A percentile compares a stretch with the other conserved stretches of the same genome.
Conservation (phyloP, 129 eudicot species). For the Helichrysum umbraculigerum region DNA sequence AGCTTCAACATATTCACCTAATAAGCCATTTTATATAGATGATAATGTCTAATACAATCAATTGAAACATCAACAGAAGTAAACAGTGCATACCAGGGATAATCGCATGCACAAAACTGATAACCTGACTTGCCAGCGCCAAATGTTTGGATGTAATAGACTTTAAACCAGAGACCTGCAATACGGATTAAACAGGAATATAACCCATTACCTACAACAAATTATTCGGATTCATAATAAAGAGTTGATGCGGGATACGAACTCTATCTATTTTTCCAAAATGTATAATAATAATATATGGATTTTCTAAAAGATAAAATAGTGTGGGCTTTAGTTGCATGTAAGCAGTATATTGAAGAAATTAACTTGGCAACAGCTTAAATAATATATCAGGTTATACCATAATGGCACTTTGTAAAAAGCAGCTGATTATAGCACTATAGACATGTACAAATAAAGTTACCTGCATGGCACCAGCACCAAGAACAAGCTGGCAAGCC, state of each 20-base stretch:
- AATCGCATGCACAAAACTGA: slow-evolving; percentile 77
- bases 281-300: not conserved
- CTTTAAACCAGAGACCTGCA: slow-evolving; percentile 95
- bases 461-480: slow-evolving; percentile 99
- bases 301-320: not conserved
- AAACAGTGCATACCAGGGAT: slow-evolving; percentile 79
- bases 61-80: slow-evolving; percentile 15
- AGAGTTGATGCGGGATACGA: not conserved
- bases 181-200: slow-evolving; percentile 13
- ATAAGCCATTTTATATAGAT: slow-evolving; percentile 5
- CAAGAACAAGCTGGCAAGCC: slow-evolving; percentile 93
- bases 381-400: not conserved
- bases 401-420: slow-evolving; percentile 7
- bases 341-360: not conserved
- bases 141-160: slow-evolving; percentile 93
- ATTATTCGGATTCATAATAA: slow-evolving; percentile 4
- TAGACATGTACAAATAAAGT: not conserved
- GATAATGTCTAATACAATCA: not conserved
- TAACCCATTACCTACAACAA: slow-evolving; percentile 2
- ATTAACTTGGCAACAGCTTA: not conserved
- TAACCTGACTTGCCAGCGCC: slow-evolving; percentile 96
- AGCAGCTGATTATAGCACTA: not conserved
- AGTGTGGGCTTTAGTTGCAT: not conserved
- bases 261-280: not conserved
- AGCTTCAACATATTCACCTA: slow-evolving; percentile 16